phyloP scores from a whole-genome alignment of 2,329 filamentous ascomycete genomes.

The Zymoseptoria crescenta region DNA sequence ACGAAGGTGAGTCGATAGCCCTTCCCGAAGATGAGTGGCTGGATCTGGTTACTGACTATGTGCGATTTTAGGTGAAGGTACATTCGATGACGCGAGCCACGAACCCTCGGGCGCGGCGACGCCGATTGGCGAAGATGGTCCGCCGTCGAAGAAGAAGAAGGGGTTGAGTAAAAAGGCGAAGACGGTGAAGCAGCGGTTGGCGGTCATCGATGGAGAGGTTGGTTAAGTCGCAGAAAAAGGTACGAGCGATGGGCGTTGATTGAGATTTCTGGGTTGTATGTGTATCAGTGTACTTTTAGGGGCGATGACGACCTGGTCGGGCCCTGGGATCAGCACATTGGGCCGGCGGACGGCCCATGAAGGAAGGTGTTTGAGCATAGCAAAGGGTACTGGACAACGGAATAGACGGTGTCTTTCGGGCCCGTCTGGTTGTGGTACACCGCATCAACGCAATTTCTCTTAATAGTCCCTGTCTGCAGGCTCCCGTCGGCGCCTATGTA shows the following conservation, averaged over 20 bases:
- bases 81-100: slow-evolving; percentile 79
- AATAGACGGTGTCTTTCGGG: too few species aligned
- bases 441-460: too few species aligned
- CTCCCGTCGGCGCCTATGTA: too few species aligned
- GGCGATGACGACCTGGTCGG: background rate
- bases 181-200: slow-evolving; percentile 43
- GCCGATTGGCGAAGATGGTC: slow-evolving; percentile 51
- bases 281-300: background rate
- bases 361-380: background rate
- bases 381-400: too few species aligned
- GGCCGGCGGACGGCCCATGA: too few species aligned
- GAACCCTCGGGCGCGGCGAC: slow-evolving; percentile 83
- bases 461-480: too few species aligned
- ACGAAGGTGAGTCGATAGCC: slow-evolving; percentile 70
- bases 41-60: background rate
- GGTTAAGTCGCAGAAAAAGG: slow-evolving; percentile 1
- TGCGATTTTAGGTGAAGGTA: slow-evolving; percentile 66
- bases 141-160: slow-evolving; percentile 50
- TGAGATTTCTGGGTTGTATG: background rate
- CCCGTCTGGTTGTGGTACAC: too few species aligned
- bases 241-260: too few species aligned
- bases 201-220: slow-evolving; percentile 40
- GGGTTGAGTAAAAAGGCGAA: slow-evolving; percentile 45
- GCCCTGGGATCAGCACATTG: background rate
- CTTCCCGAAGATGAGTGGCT: slow-evolving; percentile 1